Base-by-base conservation (phyloP, 192 early-diverging fungal genomes). In the Coemansia furcata region DNA sequence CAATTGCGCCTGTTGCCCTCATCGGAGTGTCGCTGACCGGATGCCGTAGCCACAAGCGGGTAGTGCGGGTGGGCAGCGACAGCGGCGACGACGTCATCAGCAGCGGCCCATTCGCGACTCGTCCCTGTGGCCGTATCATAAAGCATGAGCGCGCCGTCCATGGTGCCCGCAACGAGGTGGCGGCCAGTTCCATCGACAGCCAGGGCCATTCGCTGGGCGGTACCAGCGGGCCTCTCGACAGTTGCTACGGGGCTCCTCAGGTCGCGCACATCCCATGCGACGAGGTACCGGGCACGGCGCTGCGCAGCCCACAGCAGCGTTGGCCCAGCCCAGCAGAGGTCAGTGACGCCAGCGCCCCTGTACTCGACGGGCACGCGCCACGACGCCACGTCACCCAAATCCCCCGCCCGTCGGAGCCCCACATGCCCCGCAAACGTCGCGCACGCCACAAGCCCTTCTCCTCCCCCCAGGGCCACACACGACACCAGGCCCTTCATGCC, bases 401-500 rank as follows among this genome's bases (percentile, higher is more conserved):
- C 85, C 3, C 54, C 44, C 42, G 82, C 78, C 58, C 89, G 82
- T 39, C 89, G 88, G 14, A 95, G 61, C 3, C 91, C 90, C 39
- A 95, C 73, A 1, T 90, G 83, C 38, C 87, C 85, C 15, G 77
- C 65, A 67, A 89, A 93, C 3, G 92, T 87, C n/a, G 89, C 92
- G 32, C 87, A 88, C 8, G 91, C 93, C 54, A 86, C 87, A 40
- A 94, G 23, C 23, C 23, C 23, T 26, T 26, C 64, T 21, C 29
- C 38, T 0, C 9, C 38, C 2, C 19, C 87, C 0, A 89, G 88
- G 47, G 87, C 85, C 1, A 95, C 47, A 19, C 85, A 87, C 9
- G 94, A 91, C 38, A 95, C 87, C 1, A 93, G 78, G 2, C 89
- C 93, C 57, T 91, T 92, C 67, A 92, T 87, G 1, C 92, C 92